A percentile compares a stretch with the other conserved stretches of the same genome.
Evolutionary conservation across 768 basidiomycete species (phyloP).

Genomic region (Naganishia onofrii): DNA sequence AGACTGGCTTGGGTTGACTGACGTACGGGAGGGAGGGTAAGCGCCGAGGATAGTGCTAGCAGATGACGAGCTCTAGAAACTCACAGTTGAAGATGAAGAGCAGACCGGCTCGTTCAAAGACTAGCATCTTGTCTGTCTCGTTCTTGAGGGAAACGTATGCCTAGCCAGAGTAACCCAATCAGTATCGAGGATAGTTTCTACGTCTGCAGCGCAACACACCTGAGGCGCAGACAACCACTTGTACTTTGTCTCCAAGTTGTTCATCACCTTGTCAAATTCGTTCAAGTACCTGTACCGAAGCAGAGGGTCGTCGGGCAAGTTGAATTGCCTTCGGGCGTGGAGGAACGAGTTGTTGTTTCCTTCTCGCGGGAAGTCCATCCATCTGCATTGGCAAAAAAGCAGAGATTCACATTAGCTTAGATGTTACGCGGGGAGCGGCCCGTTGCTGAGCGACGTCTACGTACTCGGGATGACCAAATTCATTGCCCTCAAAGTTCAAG

Average conservation of each 20-base stretch:
- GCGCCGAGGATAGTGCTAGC: neutral
- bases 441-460: constrained; percentile 33
- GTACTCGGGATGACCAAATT: constrained; percentile 94
- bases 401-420: neutral
- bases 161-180: constrained; percentile 51
- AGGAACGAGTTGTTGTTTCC: constrained; percentile 96
- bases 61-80: constrained; percentile 20
- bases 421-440: too few relatives aligned
- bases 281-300: constrained; percentile 93
- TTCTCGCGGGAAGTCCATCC: constrained; percentile 98
- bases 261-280: constrained; percentile 91
- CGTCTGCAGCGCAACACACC: constrained; percentile 54
- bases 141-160: constrained; percentile 93
- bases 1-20: constrained; percentile 77
- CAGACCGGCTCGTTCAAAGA: constrained; percentile 87
- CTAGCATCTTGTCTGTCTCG: constrained; percentile 86
- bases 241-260: constrained; percentile 72
- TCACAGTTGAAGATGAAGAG: constrained; percentile 89
- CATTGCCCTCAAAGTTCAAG: constrained; percentile 95
- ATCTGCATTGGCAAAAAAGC: constrained; percentile 52
- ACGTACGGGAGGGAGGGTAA: neutral
- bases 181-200: neutral
- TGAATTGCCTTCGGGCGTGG: constrained; percentile 95
- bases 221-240: constrained; percentile 80
- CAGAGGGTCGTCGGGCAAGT: constrained; percentile 76